Evolutionary conservation across 1,284 basidiomycete genomes (phyloP).

Genomic region (Tilletia walkeri): DNA sequence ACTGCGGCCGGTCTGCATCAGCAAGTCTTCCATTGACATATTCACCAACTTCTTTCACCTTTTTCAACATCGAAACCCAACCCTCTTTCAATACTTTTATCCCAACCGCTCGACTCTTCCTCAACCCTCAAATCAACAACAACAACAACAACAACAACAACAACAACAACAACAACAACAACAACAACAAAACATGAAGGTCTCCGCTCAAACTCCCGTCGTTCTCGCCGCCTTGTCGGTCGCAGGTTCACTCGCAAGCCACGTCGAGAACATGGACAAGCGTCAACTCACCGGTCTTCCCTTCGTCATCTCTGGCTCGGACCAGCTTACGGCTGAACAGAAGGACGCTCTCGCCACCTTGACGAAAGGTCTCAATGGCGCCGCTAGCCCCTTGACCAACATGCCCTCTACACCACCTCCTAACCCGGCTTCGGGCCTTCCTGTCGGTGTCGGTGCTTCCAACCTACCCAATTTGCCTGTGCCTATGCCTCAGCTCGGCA

Average conservation of each 20-base stretch:
- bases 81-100: too few relatives aligned
- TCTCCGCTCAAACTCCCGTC: conserved; percentile 6
- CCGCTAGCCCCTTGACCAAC: neutral
- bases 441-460: neutral
- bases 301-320: neutral
- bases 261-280: neutral
- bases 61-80: too few relatives aligned
- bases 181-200: conserved; percentile 10
- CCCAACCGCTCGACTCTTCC: too few relatives aligned
- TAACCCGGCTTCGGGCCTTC: neutral
- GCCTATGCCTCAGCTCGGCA: neutral
- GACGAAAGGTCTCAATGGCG: conserved; percentile 2
- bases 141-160: too few relatives aligned
- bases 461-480: neutral
- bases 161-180: too few relatives aligned
- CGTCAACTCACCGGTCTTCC: too few relatives aligned
- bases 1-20: too few relatives aligned
- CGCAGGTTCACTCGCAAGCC: neutral
- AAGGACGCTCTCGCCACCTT: neutral
- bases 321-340: conserved; percentile 2
- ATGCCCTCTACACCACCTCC: neutral
- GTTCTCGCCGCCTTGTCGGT: conserved; percentile 5
- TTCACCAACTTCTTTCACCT: too few relatives aligned
- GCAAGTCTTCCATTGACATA: too few relatives aligned
- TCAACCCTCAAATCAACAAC: too few relatives aligned